These are phyloP conservation scores for Crithidia brevicula DNA, from an alignment of 208 protist genomes.

Conservation along the genomic window DNA sequence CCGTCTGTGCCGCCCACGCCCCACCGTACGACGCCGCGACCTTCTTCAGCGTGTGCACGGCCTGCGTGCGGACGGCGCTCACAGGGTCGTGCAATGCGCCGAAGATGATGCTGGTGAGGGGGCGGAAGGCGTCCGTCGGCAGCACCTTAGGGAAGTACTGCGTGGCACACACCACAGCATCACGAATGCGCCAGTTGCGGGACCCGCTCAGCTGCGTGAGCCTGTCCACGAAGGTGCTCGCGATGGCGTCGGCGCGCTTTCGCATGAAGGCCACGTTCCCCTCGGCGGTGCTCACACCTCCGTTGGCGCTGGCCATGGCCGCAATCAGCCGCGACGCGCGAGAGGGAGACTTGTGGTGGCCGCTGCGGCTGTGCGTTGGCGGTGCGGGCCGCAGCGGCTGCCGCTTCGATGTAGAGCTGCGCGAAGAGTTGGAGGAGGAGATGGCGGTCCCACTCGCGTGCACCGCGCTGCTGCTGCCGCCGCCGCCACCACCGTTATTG, in stretches of 20 bases:
- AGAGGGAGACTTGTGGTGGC: conserved; percentile 18
- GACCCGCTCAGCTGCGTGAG: conserved; percentile 59
- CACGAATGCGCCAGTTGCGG: conserved; percentile 76
- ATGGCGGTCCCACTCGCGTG: background rate
- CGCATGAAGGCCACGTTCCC: conserved; percentile 5
- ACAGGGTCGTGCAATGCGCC: conserved; percentile 68
- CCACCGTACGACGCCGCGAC: conserved; percentile 59
- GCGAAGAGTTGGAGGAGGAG: conserved; percentile 15
- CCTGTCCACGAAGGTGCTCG: conserved; percentile 38
- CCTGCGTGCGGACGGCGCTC: conserved; percentile 59
- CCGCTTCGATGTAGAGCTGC: conserved; percentile 19
- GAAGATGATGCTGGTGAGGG: conserved; percentile 54
- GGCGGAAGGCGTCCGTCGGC: conserved; percentile 46
- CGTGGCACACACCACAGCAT: conserved; percentile 49
- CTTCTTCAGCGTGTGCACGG: conserved; percentile 47
- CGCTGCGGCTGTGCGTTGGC: conserved; percentile 12
- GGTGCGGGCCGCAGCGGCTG: background rate
- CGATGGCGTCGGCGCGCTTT: conserved; percentile 33
- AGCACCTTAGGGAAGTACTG: conserved; percentile 58
- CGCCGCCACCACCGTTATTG: background rate
- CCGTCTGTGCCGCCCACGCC: conserved; percentile 62
- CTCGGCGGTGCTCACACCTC: conserved; percentile 2
- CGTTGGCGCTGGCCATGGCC: conserved; percentile 1
- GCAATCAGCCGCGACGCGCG: background rate
- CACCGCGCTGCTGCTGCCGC: background rate